Base-by-base conservation (phyloP, 2,329 filamentous ascomycete genomes). In the Cryphonectria japonica region DNA sequence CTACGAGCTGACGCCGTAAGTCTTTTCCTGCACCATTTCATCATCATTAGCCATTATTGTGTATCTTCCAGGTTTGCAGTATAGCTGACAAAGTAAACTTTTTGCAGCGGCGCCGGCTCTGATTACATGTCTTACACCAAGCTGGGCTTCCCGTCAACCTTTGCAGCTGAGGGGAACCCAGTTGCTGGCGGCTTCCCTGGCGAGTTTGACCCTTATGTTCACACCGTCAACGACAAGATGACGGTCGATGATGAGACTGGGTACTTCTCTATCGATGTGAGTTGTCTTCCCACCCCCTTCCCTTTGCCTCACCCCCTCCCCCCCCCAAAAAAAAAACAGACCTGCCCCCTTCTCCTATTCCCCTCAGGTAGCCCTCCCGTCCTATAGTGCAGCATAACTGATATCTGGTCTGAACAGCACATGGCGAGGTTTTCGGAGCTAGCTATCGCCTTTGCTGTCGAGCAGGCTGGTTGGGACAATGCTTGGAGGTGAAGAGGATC, bases 101-200 rank as follows among this genome's bases (percentile, higher is more conserved):
- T 32, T 22, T 19, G 22, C 60, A 80, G 79, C 4, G 75, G 76
- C 50, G 81, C 80, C 14, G 81, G 81, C 1, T 83, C 81, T 22
- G 81, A 83, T 66, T 82, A 83, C 75, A 81, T 82, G 81, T 81
- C 80, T 0, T 83, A 77, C 70, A 82, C 81, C 1, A 74, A 79
- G 74, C 73, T 79, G n/a, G 79, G 78, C n/a, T 83, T 79, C 72
- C 81, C 81, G 2, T 76, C 81, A 0, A 75, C 80, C 0, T 82
- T 83, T 67, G 81, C 81, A 1, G 76, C 78, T 0, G 81, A 83
- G 73, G 81, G 81, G 11, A 77, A 83, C 72, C 81, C 80, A 1
- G 73, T 78, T 1, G 73, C 74, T 13, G 76, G 75, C n/a, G 75
- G 74, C 0, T 77, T 78, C 66, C 75, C 76, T 0, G 80, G 80